These are phyloP conservation scores for Dothideomycetidae sp. DNA, from an alignment of 2,329 filamentous ascomycete genomes.

Conservation along the genomic window DNA sequence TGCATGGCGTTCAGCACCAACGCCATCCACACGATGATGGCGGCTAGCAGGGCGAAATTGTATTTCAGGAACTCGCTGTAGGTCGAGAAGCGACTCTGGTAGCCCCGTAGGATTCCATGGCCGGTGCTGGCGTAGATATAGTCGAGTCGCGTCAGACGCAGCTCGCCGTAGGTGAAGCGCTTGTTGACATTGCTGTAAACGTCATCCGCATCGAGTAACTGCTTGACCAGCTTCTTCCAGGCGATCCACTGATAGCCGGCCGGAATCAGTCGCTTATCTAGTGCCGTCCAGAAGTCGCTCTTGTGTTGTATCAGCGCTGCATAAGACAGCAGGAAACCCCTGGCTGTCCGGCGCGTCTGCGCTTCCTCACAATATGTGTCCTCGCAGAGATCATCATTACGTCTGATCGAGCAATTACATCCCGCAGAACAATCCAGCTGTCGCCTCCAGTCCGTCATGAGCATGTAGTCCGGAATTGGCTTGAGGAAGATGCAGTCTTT, in stretches of 20 bases:
- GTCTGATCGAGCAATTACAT: neutral
- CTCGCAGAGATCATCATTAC: neutral
- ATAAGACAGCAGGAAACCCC: slow-evolving; percentile 12
- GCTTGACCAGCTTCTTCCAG: slow-evolving; percentile 7
- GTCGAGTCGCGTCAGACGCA: slow-evolving; percentile 12
- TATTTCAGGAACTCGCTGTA: slow-evolving; percentile 11
- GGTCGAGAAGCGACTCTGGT: neutral
- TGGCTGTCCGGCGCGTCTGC: slow-evolving; percentile 3
- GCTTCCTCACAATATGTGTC: neutral
- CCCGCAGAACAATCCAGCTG: neutral
- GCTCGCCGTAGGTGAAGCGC: slow-evolving; percentile 14
- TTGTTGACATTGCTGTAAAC: slow-evolving; percentile 7
- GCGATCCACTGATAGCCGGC: slow-evolving; percentile 5
- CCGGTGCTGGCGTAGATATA: slow-evolving; percentile 10
- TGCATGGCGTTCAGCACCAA: slow-evolving; percentile 11
- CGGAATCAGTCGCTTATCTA: slow-evolving; percentile 9
- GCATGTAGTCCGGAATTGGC: slow-evolving; percentile 11
- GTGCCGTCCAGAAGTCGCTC: slow-evolving; percentile 12
- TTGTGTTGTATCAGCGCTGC: slow-evolving; percentile 9
- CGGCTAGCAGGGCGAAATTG: slow-evolving; percentile 9
- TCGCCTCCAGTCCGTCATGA: slow-evolving; percentile 5
- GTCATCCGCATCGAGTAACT: neutral
- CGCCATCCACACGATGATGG: slow-evolving; percentile 6
- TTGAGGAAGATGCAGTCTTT: slow-evolving; percentile 12
- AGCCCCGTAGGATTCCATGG: slow-evolving; percentile 9